These are phyloP conservation scores for Phaeosphaeriaceae sp. DNA, from an alignment of 2,329 filamentous ascomycete species.

Conservation along the genomic window DNA sequence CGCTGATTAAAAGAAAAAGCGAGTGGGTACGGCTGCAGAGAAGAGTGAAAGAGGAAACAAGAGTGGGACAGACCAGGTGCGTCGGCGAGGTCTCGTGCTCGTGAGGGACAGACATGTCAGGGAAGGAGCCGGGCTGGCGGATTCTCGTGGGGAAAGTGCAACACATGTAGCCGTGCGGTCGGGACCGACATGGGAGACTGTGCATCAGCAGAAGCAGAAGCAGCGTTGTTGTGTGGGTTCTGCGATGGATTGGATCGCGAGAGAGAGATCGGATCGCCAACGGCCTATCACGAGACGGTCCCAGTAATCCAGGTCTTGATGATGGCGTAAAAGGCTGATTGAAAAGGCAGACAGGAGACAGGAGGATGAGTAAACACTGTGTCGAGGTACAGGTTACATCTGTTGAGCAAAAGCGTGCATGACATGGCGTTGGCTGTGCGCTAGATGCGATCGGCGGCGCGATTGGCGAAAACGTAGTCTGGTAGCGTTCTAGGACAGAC, in stretches of 20 bases:
- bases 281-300: not conserved
- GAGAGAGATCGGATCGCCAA: slow-evolving; percentile 23
- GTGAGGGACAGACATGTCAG: slow-evolving; percentile 5
- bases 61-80: slow-evolving; percentile 16
- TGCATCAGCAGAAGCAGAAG: slow-evolving; percentile 43
- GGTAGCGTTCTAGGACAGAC: too few relatives aligned
- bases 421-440: too few relatives aligned
- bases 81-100: slow-evolving; percentile 21
- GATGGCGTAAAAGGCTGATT: too few relatives aligned
- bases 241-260: too few relatives aligned
- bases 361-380: too few relatives aligned
- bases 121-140: slow-evolving; percentile 12
- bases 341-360: too few relatives aligned
- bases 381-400: too few relatives aligned
- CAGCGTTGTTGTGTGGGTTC: too few relatives aligned
- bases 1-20: slow-evolving; percentile 9
- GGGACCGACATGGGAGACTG: slow-evolving; percentile 28
- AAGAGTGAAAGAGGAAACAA: slow-evolving; percentile 14
- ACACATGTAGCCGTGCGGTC: slow-evolving; percentile 15
- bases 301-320: not conserved
- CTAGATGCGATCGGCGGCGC: too few relatives aligned
- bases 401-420: too few relatives aligned
- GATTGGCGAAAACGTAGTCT: too few relatives aligned
- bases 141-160: slow-evolving; percentile 11
- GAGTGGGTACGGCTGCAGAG: slow-evolving; percentile 20